Conservation (phyloP, 2,329 filamentous ascomycete genomes). For the Drechslerella dactyloides region DNA sequence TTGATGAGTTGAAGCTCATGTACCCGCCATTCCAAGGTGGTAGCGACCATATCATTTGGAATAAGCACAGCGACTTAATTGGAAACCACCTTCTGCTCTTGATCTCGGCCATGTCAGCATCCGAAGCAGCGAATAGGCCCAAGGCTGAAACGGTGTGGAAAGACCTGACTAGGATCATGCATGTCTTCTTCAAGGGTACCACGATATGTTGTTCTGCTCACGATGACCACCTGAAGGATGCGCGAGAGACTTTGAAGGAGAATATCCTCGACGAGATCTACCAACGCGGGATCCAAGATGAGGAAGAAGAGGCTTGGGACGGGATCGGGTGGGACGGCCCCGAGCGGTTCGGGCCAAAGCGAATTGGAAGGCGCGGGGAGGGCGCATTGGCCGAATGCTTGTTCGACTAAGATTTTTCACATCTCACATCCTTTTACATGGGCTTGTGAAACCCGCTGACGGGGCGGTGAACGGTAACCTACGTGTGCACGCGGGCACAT, state of each 20-base stretch:
- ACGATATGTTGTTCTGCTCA: constrained; percentile 36
- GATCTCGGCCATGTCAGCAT: constrained; percentile 39
- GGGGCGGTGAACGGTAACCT: neutral
- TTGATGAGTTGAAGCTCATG: constrained; percentile 47
- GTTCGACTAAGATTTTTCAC: constrained; percentile 20
- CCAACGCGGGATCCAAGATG: constrained; percentile 35
- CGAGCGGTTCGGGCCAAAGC: constrained; percentile 35
- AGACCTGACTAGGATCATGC: constrained; percentile 32
- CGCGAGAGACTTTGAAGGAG: constrained; percentile 28
- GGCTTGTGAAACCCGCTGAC: neutral
- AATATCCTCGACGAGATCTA: constrained; percentile 45
- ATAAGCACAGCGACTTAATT: constrained; percentile 36
- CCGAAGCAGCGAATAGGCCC: constrained; percentile 28
- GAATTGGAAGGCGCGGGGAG: constrained; percentile 38
- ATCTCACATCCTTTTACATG: neutral
- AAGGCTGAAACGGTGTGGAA: constrained; percentile 37
- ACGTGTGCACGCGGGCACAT: neutral
- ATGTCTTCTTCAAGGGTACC: constrained; percentile 44
- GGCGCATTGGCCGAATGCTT: constrained; percentile 38
- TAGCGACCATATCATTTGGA: constrained; percentile 24
- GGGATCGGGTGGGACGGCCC: constrained; percentile 41
- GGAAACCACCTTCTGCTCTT: constrained; percentile 45
- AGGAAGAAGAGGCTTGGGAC: constrained; percentile 46
- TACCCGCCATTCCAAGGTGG: constrained; percentile 42
- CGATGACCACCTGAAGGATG: constrained; percentile 26